A percentile compares a stretch with the other conserved stretches of the same genome.
Conservation (phyloP, 768 basidiomycete species). For the Termitomyces eurrhizus region DNA sequence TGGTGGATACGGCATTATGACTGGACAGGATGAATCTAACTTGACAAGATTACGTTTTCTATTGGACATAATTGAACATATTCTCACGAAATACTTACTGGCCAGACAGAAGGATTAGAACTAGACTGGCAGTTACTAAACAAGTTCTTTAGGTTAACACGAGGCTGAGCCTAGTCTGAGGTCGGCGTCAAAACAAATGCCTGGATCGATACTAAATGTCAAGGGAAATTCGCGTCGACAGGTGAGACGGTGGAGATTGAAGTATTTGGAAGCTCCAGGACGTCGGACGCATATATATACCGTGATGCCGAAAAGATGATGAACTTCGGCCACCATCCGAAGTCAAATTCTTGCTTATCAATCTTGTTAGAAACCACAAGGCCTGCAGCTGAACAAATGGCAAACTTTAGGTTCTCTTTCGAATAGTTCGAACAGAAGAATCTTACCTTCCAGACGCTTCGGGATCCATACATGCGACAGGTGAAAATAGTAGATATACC, state of each 20-base stretch:
- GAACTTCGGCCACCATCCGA: conserved; percentile 13
- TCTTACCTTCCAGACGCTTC: neutral
- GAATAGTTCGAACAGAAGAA: too few species aligned
- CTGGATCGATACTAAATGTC: neutral
- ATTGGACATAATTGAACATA: neutral
- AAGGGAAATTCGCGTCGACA: neutral
- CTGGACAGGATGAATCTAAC: neutral
- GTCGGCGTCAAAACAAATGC: neutral
- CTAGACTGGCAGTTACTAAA: neutral
- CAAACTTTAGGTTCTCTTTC: neutral
- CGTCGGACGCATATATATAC: conserved; percentile 9
- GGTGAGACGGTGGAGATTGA: neutral
- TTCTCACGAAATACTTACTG: neutral
- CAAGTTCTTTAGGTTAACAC: neutral
- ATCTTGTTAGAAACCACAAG: neutral
- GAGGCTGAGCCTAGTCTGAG: neutral
- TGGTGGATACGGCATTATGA: conserved; percentile 5
- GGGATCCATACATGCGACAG: neutral
- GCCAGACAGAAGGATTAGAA: neutral
- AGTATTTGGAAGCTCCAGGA: neutral
- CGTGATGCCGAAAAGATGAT: conserved; percentile 4
- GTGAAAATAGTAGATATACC: neutral
- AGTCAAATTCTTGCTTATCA: conserved; percentile 2
- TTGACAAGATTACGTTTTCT: neutral
- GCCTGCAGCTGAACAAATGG: neutral